Conservation (phyloP, 2,329 filamentous ascomycete genomes). For the Aphanocladium album region DNA sequence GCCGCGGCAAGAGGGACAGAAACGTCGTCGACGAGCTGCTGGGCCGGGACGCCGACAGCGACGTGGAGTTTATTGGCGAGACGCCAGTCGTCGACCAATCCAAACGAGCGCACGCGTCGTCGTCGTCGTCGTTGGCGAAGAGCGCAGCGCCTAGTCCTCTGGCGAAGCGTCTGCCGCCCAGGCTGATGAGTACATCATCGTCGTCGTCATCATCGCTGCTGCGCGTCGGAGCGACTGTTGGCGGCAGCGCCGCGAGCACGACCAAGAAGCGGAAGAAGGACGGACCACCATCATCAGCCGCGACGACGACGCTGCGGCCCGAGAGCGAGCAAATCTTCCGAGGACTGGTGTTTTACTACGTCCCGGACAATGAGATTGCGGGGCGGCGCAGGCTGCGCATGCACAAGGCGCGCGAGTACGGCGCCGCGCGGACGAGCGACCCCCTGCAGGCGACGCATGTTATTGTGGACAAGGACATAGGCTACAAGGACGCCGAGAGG, state of each 20-base stretch:
- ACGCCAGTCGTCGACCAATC: neutral
- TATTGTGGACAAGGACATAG: slow-evolving; percentile 66
- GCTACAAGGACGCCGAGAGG: slow-evolving; percentile 57
- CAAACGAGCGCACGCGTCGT: neutral
- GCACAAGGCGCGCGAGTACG: slow-evolving; percentile 66
- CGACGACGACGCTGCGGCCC: slow-evolving; percentile 43
- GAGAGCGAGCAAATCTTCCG: slow-evolving; percentile 55
- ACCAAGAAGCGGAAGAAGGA: slow-evolving; percentile 43
- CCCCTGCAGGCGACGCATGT: slow-evolving; percentile 66
- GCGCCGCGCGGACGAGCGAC: slow-evolving; percentile 63
- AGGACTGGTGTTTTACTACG: slow-evolving; percentile 64
- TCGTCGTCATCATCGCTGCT: neutral
- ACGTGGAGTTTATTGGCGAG: slow-evolving; percentile 5
- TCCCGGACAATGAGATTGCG: slow-evolving; percentile 73
- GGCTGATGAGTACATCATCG: no score
- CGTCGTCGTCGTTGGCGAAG: slow-evolving; percentile 18
- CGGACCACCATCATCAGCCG: slow-evolving; percentile 25
- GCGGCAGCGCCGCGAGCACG: slow-evolving; percentile 11
- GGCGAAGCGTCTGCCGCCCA: neutral
- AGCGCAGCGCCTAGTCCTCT: neutral
- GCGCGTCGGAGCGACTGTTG: slow-evolving; percentile 15
- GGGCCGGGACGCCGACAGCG: neutral
- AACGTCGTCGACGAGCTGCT: neutral
- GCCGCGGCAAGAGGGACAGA: neutral
- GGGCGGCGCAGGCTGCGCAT: slow-evolving; percentile 66